These are phyloP conservation scores for Parsonsia alboflavescens DNA, from an alignment of 257 asterid species.

Conservation along the genomic window DNA sequence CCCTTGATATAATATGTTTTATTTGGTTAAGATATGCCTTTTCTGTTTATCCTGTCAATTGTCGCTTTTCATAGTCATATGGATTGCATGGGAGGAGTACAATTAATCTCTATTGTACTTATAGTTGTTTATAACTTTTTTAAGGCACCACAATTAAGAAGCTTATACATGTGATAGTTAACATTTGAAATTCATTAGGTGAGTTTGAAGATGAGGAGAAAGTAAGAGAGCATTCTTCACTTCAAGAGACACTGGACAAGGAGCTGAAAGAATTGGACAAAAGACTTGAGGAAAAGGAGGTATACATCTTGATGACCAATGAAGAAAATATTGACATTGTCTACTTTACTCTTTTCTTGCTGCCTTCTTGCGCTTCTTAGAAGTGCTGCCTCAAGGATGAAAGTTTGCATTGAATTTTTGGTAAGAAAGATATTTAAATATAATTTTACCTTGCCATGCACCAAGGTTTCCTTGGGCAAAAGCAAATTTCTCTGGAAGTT, in stretches of 20 bases:
- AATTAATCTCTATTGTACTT: not conserved
- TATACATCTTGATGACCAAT: constrained; percentile 15
- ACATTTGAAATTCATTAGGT: constrained; percentile 35
- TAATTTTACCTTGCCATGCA: too few relatives aligned
- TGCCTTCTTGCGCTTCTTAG: not conserved
- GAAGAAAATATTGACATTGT: not conserved
- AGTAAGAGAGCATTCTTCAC: constrained; percentile 86
- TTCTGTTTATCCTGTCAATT: not conserved
- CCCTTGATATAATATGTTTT: not conserved
- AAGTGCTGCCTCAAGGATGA: not conserved
- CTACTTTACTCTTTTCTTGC: not conserved
- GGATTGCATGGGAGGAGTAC: not conserved
- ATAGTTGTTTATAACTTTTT: not conserved
- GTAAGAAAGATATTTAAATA: not conserved
- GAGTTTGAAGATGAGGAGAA: constrained; percentile 71
- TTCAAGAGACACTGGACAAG: constrained; percentile 75
- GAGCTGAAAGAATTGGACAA: constrained; percentile 90
- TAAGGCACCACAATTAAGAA: not conserved
- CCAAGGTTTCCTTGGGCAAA: not conserved
- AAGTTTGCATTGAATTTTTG: not conserved
- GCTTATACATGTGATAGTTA: constrained; percentile 12
- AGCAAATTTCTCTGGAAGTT: not conserved
- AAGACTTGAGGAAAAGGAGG: constrained; percentile 92
- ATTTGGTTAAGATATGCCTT: not conserved
- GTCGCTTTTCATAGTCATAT: not conserved